phyloP scores from a whole-genome alignment of 2,329 filamentous ascomycete genomes.

The Mycosphaerella arachidis region DNA sequence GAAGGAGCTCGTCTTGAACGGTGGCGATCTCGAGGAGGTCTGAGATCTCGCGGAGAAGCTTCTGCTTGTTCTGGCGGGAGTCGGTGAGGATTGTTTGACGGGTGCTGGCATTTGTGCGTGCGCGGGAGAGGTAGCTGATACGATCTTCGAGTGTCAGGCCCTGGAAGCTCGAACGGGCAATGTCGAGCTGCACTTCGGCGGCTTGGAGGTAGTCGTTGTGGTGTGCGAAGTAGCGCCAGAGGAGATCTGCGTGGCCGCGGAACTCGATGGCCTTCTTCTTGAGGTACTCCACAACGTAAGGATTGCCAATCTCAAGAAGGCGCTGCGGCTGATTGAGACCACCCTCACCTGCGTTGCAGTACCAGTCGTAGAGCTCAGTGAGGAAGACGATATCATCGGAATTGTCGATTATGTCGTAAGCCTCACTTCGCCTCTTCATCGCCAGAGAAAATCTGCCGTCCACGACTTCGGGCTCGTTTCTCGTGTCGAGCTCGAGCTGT shows the following conservation, averaged over 20 bases:
- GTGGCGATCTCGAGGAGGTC: slow-evolving; percentile 88
- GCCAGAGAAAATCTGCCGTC: slow-evolving; percentile 75
- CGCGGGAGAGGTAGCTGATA: slow-evolving; percentile 83
- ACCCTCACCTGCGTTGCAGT: slow-evolving; percentile 52
- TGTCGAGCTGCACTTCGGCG: slow-evolving; percentile 74
- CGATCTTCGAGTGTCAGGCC: slow-evolving; percentile 72
- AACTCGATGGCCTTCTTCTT: slow-evolving; percentile 68
- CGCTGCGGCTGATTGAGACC: slow-evolving; percentile 77
- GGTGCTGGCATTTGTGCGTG: slow-evolving; percentile 88
- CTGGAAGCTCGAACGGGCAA: slow-evolving; percentile 77
- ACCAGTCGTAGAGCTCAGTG: slow-evolving; percentile 97
- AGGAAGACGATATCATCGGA: slow-evolving; percentile 93
- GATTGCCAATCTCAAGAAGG: slow-evolving; percentile 76
- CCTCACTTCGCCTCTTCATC: slow-evolving; percentile 76
- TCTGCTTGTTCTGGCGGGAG: slow-evolving; percentile 61
- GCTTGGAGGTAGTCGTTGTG: slow-evolving; percentile 79
- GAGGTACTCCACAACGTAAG: slow-evolving; percentile 82
- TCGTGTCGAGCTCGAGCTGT: slow-evolving; percentile 68
- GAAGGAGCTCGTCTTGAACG: slow-evolving; percentile 87
- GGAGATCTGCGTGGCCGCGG: slow-evolving; percentile 75
- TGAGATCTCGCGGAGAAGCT: slow-evolving; percentile 76
- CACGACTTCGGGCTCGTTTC: slow-evolving; percentile 63
- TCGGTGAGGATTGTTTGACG: slow-evolving; percentile 67
- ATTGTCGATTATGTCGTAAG: slow-evolving; percentile 82
- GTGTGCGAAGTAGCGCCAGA: slow-evolving; percentile 90